A percentile compares a stretch with the other conserved stretches of the same genome.
phyloP scores from a whole-genome alignment of 768 basidiomycete species.

The Leccinum uliginosum region DNA sequence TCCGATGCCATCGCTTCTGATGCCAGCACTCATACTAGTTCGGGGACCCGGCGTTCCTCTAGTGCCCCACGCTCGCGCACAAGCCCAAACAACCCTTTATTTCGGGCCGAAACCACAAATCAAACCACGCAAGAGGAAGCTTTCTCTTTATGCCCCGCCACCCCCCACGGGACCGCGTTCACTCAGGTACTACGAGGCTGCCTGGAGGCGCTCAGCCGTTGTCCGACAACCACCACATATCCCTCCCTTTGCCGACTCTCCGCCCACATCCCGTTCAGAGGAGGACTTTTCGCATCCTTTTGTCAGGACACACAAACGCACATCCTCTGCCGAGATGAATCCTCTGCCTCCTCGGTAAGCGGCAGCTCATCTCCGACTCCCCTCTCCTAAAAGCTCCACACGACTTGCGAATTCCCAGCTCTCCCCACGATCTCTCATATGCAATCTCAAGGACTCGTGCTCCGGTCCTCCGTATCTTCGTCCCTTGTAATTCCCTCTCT shows the following conservation, averaged over 20 bases:
- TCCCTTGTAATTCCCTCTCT: constrained; percentile 59
- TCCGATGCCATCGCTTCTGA: constrained; percentile 9
- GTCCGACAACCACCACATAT: not conserved
- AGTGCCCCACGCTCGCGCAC: constrained; percentile 4
- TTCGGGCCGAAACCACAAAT: constrained; percentile 15
- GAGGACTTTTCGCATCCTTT: constrained; percentile 35
- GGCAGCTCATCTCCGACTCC: constrained; percentile 22
- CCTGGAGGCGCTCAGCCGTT: constrained; percentile 43
- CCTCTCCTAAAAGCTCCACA: constrained; percentile 10
- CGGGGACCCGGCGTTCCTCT: not conserved
- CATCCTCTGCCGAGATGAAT: constrained; percentile 40
- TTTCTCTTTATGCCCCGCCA: constrained; percentile 43
- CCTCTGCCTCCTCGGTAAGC: constrained; percentile 39
- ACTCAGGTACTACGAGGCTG: constrained; percentile 42
- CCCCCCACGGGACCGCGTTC: constrained; percentile 44
- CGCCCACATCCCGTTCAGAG: constrained; percentile 32
- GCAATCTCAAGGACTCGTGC: constrained; percentile 63
- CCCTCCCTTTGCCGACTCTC: constrained; percentile 18
- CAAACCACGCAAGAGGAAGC: constrained; percentile 16
- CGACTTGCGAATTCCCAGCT: constrained; percentile 17
- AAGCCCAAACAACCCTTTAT: constrained; percentile 20
- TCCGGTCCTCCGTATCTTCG: constrained; percentile 69
- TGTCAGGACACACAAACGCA: constrained; percentile 36
- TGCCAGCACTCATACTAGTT: constrained; percentile 2
- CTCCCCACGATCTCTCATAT: constrained; percentile 59